Evolutionary conservation across 805 yeast species (phyloP).

Genomic region (Cyberlindnera maclurae): DNA sequence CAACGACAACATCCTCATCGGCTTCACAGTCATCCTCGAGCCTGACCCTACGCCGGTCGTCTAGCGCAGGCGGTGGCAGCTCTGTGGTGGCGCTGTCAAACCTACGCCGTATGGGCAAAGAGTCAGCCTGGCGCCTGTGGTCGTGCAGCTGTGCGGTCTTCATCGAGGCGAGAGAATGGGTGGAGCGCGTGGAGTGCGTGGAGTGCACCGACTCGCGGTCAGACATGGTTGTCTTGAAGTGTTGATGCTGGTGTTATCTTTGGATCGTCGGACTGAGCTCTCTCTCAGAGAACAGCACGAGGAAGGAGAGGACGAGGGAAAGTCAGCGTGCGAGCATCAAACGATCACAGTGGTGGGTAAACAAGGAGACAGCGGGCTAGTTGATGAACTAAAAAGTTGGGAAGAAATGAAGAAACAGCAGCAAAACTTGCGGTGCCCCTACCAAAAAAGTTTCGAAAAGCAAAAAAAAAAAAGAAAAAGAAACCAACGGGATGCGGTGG

Average conservation of each 20-base stretch:
- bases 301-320: background rate
- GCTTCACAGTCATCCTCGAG: constrained; percentile 13
- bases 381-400: too few relatives aligned
- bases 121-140: constrained; percentile 42
- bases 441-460: too few relatives aligned
- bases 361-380: too few relatives aligned
- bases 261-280: too few relatives aligned
- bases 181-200: too few relatives aligned
- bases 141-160: constrained; percentile 38
- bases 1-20: constrained; percentile 6
- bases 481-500: too few relatives aligned
- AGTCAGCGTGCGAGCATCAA: constrained; percentile 3
- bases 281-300: background rate
- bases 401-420: too few relatives aligned
- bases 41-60: background rate
- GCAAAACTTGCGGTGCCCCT: too few relatives aligned
- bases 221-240: constrained; percentile 17
- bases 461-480: too few relatives aligned
- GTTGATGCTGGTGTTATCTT: background rate
- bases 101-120: constrained; percentile 29
- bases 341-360: too few relatives aligned
- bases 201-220: constrained; percentile 19
- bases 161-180: constrained; percentile 24
- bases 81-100: constrained; percentile 4
- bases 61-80: constrained; percentile 20